These are phyloP conservation scores for Penicillium sp. DNA, from an alignment of 2,329 filamentous ascomycete genomes.

Conservation along the genomic window DNA sequence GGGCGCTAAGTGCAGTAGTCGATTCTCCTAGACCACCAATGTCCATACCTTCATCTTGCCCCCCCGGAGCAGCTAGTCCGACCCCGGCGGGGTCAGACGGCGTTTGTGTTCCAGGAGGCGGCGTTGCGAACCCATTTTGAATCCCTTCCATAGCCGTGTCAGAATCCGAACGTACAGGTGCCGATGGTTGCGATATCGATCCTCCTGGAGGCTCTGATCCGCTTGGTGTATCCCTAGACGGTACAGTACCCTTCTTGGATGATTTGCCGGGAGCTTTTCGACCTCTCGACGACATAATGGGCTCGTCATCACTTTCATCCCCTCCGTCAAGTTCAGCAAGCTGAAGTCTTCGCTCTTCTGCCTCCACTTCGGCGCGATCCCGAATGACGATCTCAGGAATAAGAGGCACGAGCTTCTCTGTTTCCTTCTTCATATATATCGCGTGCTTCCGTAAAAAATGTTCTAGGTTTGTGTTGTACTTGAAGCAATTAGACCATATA, in stretches of 20 bases:
- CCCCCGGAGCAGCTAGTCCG: conserved; percentile 62
- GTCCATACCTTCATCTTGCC: conserved; percentile 85
- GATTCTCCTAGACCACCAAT: conserved; percentile 74
- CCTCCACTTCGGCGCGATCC: conserved; percentile 91
- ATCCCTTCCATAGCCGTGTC: conserved; percentile 76
- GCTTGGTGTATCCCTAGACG: conserved; percentile 74
- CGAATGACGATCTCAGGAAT: conserved; percentile 92
- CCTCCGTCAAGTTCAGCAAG: conserved; percentile 79
- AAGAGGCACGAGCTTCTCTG: conserved; percentile 91
- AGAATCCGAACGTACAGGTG: conserved; percentile 68
- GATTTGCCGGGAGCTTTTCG: conserved; percentile 83
- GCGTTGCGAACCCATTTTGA: conserved; percentile 82
- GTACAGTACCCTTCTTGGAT: conserved; percentile 66
- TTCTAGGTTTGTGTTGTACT: conserved; percentile 88
- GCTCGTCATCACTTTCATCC: conserved; percentile 95
- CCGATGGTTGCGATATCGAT: conserved; percentile 53
- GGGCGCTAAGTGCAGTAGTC: conserved; percentile 69
- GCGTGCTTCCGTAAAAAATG: conserved; percentile 92
- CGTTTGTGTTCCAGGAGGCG: conserved; percentile 76
- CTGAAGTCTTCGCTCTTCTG: conserved; percentile 79
- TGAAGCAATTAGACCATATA: conserved; percentile 96
- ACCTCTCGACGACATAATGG: conserved; percentile 96
- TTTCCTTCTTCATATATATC: conserved; percentile 95
- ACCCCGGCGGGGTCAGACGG: conserved; percentile 74
- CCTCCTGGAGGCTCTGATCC: conserved; percentile 75